Base-by-base conservation (phyloP, 2,329 filamentous ascomycete genomes). In the Colletotrichum eleusines region DNA sequence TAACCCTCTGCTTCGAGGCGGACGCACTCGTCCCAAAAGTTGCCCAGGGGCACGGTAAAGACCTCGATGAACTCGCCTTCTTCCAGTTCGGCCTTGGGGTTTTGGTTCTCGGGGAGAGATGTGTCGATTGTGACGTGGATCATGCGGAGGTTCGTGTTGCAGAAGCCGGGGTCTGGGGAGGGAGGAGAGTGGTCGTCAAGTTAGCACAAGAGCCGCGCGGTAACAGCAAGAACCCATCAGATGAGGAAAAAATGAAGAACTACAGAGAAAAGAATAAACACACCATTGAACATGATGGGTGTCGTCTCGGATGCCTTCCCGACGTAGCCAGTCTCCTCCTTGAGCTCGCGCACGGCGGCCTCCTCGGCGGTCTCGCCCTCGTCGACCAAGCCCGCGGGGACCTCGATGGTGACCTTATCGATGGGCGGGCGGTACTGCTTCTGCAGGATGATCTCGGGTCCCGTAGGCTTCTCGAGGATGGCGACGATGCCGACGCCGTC, bases 31-130 rank as follows among this genome's bases (percentile, higher is more conserved):
- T 85, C 85, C 83, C 91, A 94, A 48, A 95, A 79, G 18, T 86
- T 83, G 26, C 80, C 82, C 53, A 95, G 77, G 7, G 90, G 90
- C 9, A 94, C 85, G 11, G 87, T 88, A 76, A 95, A 95, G 42
- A 91, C 90, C 78, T 95, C 92, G 76, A 95, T 95, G 77, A 94
- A 95, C 81, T 95, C 93, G 73, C 90, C 91, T 33, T 94, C 92
- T 77, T 95, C 92, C 8, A 95, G 84, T 77, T 92, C 83, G 0
- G 92, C 90, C 78, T 90, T 85, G 1, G 89, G 89, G 63, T 92
- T 84, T 77, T 91, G 87, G 77, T 95, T 95, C 75, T 90, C 90
- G 0, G 91, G 87, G 1, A 89, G 82, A 5, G 82, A 85, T 85
- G 92, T 88, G 79, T 95, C 92, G 73, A 95, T 88, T 1, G 84